Evolutionary conservation across 2,329 filamentous ascomycete genomes (phyloP).

Genomic region (Pyrenophora tritici-repentis): DNA sequence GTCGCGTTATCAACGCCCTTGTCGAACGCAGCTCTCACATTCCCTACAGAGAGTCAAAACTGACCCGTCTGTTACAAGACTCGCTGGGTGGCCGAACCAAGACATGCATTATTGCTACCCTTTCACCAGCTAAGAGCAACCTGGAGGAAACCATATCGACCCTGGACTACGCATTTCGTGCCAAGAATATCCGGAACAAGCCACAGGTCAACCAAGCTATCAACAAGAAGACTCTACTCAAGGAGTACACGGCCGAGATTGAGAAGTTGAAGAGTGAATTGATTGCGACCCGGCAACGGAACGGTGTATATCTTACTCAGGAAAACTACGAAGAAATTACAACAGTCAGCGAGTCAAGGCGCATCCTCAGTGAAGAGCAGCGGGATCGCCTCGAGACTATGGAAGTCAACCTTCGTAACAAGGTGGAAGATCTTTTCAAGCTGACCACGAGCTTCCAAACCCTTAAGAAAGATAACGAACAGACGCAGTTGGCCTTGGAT

Average conservation of each 20-base stretch:
- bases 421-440: conserved; percentile 87
- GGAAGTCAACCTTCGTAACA: conserved; percentile 87
- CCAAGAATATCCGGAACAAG: conserved; percentile 98
- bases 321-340: conserved; percentile 91
- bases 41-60: conserved; percentile 90
- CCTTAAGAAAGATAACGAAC: conserved; percentile 87
- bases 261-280: conserved; percentile 93
- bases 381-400: conserved; percentile 89
- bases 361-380: conserved; percentile 91
- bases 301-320: conserved; percentile 90
- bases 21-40: conserved; percentile 91
- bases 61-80: conserved; percentile 93
- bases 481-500: conserved; percentile 71
- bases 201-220: conserved; percentile 92
- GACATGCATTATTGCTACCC: conserved; percentile 96
- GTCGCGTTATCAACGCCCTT: conserved; percentile 94
- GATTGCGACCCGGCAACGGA: conserved; percentile 88
- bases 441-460: conserved; percentile 86
- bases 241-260: conserved; percentile 89
- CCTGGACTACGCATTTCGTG: conserved; percentile 94
- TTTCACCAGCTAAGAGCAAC: conserved; percentile 93
- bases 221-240: conserved; percentile 89
- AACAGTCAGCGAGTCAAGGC: conserved; percentile 86
- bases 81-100: conserved; percentile 95
- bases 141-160: conserved; percentile 98